A percentile compares a stretch with the other conserved stretches of the same genome.
phyloP scores from a whole-genome alignment of 495 filamentous ascomycete species.

The Neurospora sp. region DNA sequence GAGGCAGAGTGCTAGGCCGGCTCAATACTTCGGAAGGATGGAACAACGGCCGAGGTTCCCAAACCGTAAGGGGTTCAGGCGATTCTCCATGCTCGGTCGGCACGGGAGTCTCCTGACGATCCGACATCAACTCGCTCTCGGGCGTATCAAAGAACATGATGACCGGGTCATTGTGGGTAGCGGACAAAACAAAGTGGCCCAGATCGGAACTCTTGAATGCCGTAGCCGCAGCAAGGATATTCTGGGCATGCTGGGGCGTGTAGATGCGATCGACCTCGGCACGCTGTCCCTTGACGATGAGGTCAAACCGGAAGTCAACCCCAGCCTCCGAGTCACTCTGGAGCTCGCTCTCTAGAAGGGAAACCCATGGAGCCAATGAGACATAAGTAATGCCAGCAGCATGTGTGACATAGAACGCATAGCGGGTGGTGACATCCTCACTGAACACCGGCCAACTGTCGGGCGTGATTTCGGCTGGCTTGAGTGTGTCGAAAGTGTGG shows the following conservation, averaged over 20 bases:
- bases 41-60: constrained; percentile 55
- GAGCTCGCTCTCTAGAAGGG: constrained; percentile 66
- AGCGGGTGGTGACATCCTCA: constrained; percentile 57
- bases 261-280: constrained; percentile 52
- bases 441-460: constrained; percentile 65
- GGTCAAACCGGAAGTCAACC: constrained; percentile 59
- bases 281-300: constrained; percentile 53
- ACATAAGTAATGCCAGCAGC: constrained; percentile 58
- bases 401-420: constrained; percentile 71
- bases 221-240: constrained; percentile 48
- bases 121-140: constrained; percentile 27
- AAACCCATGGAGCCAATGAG: constrained; percentile 63
- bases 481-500: constrained; percentile 52
- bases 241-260: constrained; percentile 30
- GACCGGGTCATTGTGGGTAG: constrained; percentile 50
- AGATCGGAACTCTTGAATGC: constrained; percentile 62
- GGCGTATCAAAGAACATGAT: constrained; percentile 59
- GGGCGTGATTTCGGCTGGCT: constrained; percentile 35
- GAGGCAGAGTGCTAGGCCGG: constrained; percentile 44
- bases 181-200: constrained; percentile 69
- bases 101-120: constrained; percentile 18
- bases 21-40: constrained; percentile 58
- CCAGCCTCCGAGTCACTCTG: constrained; percentile 52
- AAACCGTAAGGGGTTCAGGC: constrained; percentile 25
- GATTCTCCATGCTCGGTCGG: constrained; percentile 14